A percentile compares a stretch with the other conserved stretches of the same genome.
phyloP scores from a whole-genome alignment of 805 yeast genomes.

The Wickerhamomyces bovis region DNA sequence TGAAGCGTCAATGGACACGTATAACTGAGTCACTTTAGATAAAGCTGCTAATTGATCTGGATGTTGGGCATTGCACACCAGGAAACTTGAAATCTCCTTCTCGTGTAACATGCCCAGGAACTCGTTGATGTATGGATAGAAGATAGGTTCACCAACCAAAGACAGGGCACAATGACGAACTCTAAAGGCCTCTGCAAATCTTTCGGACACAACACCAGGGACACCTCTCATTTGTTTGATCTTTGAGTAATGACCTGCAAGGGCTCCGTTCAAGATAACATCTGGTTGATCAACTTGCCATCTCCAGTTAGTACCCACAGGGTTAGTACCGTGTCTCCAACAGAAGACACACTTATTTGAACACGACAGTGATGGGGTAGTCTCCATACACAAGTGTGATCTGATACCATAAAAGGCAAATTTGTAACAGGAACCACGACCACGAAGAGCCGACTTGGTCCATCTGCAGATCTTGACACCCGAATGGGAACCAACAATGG shows the following conservation, averaged over 20 bases:
- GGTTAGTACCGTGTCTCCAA: slow-evolving; percentile 97
- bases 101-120: slow-evolving; percentile 78
- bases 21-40: slow-evolving; percentile 79
- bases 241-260: slow-evolving; percentile 83
- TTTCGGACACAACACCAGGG: slow-evolving; percentile 85
- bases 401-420: slow-evolving; percentile 87
- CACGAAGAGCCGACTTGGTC: slow-evolving; percentile 92
- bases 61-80: slow-evolving; percentile 95
- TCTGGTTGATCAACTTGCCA: slow-evolving; percentile 95
- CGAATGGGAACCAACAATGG: slow-evolving; percentile 88
- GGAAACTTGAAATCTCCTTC: slow-evolving; percentile 73
- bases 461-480: slow-evolving; percentile 95
- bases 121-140: slow-evolving; percentile 85
- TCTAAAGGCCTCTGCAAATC: slow-evolving; percentile 86
- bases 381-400: slow-evolving; percentile 91
- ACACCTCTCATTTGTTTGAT: slow-evolving; percentile 94
- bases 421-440: slow-evolving; percentile 91
- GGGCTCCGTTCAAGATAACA: slow-evolving; percentile 74
- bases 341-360: slow-evolving; percentile 94
- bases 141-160: slow-evolving; percentile 90
- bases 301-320: slow-evolving; percentile 93
- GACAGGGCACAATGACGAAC: slow-evolving; percentile 91
- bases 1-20: slow-evolving; percentile 93
- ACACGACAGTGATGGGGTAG: slow-evolving; percentile 90
- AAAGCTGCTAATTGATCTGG: slow-evolving; percentile 73